These are phyloP conservation scores for Xerocomellus chrysenteron DNA, from an alignment of 768 basidiomycete species.

Conservation along the genomic window DNA sequence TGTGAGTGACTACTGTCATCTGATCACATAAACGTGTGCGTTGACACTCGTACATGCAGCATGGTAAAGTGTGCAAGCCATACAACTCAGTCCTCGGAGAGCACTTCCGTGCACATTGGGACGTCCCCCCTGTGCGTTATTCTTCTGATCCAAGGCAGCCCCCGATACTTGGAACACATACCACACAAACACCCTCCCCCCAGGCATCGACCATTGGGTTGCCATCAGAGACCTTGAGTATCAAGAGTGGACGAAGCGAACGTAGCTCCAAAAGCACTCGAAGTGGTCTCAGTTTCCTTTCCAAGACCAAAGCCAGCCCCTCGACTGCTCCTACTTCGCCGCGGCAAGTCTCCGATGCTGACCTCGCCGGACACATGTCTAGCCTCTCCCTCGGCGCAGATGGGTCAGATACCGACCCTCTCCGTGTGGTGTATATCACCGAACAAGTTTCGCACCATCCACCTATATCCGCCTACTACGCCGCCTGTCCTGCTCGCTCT, in stretches of 20 bases:
- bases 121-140: constrained; percentile 62
- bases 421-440: constrained; percentile 79
- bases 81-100: constrained; percentile 87
- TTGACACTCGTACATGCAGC: constrained; percentile 41
- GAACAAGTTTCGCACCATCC: constrained; percentile 98
- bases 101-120: constrained; percentile 89
- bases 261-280: constrained; percentile 60
- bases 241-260: constrained; percentile 47
- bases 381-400: constrained; percentile 53
- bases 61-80: constrained; percentile 92
- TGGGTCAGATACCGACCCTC: constrained; percentile 32
- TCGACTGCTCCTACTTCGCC: constrained; percentile 46
- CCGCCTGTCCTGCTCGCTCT: constrained; percentile 68
- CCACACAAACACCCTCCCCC: constrained; percentile 29
- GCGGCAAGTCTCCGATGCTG: constrained; percentile 39
- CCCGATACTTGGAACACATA: constrained; percentile 45
- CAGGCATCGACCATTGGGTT: constrained; percentile 21
- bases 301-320: constrained; percentile 42
- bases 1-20: constrained; percentile 42
- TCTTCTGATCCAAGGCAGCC: constrained; percentile 46
- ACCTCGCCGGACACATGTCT: constrained; percentile 54
- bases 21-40: not conserved
- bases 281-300: constrained; percentile 55
- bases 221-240: constrained; percentile 49
- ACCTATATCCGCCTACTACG: constrained; percentile 85